phyloP scores from a whole-genome alignment of 2,329 filamentous ascomycete genomes.

The Aspergillus fructus region DNA sequence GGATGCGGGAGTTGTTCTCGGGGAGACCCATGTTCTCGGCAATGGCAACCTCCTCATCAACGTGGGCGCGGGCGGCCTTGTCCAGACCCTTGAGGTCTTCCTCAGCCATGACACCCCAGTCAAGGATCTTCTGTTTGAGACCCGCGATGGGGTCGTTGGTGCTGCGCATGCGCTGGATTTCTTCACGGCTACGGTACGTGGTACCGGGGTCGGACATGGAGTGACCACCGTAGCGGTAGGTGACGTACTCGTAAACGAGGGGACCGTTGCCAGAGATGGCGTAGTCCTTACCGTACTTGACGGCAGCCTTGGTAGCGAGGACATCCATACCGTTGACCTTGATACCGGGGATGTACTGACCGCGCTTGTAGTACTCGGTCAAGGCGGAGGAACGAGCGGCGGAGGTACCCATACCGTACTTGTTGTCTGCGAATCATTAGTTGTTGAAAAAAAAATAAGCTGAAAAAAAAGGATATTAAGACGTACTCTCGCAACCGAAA shows the following conservation, averaged over 20 bases:
- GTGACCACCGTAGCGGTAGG: constrained; percentile 98
- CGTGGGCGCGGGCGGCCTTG: constrained; percentile 82
- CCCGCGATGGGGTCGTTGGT: constrained; percentile 98
- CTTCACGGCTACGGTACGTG: constrained; percentile 98
- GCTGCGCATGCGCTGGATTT: constrained; percentile 98
- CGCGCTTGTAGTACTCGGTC: constrained; percentile 99
- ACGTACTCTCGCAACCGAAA: constrained; percentile 96
- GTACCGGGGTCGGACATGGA: constrained; percentile 99
- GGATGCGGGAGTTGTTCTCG: constrained; percentile 74
- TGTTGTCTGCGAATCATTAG: constrained; percentile 72
- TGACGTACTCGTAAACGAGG: constrained; percentile 97
- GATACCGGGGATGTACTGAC: constrained; percentile 97
- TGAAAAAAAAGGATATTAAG: neutral
- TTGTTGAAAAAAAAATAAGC: neutral
- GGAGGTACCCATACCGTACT: constrained; percentile 99
- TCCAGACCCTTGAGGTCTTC: constrained; percentile 95
- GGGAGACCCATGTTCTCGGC: constrained; percentile 86
- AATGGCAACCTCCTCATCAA: constrained; percentile 85
- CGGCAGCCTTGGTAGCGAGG: constrained; percentile 93
- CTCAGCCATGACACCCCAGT: constrained; percentile 89
- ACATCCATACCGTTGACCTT: constrained; percentile 99
- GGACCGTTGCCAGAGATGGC: constrained; percentile 81
- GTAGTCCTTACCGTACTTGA: constrained; percentile 90
- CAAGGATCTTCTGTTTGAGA: constrained; percentile 95
- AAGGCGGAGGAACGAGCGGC: constrained; percentile 90